A percentile compares a stretch with the other conserved stretches of the same genome.
Evolutionary conservation across 2,329 filamentous ascomycete genomes (phyloP).

Genomic region (Fusarium sp.): DNA sequence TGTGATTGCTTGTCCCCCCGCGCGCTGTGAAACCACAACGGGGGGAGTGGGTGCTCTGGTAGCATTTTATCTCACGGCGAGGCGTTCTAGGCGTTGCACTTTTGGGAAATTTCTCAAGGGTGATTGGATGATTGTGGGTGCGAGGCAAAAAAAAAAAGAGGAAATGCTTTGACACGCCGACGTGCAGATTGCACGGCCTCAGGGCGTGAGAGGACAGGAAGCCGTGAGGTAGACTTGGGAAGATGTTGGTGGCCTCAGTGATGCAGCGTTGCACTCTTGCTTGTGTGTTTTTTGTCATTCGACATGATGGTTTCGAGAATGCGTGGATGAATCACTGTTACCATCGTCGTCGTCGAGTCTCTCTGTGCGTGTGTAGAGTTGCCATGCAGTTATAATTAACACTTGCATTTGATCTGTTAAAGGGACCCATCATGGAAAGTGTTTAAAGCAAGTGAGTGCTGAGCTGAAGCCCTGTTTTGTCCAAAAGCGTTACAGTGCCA

Average conservation of each 20-base stretch:
- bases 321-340: background rate
- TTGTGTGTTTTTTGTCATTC: background rate
- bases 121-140: constrained; percentile 15
- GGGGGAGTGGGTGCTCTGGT: background rate
- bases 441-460: background rate
- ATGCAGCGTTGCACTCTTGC: background rate
- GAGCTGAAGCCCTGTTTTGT: background rate
- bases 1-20: background rate
- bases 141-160: background rate
- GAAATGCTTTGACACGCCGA: constrained; percentile 29
- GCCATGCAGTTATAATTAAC: background rate
- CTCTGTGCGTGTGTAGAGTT: background rate
- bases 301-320: background rate
- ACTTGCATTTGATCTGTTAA: background rate
- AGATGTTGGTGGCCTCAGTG: constrained; percentile 22
- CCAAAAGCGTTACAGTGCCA: background rate
- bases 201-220: constrained; percentile 21
- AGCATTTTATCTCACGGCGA: constrained; percentile 9
- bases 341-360: background rate
- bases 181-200: constrained; percentile 26
- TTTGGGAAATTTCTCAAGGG: background rate
- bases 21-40: constrained; percentile 15
- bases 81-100: constrained; percentile 28
- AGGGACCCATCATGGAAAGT: background rate
- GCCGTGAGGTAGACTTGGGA: background rate